Evolutionary conservation across 805 yeast genomes (phyloP), one percentile per base, ranked within the genome.

Genomic region (Debaryomyces prosopidis): DNA sequence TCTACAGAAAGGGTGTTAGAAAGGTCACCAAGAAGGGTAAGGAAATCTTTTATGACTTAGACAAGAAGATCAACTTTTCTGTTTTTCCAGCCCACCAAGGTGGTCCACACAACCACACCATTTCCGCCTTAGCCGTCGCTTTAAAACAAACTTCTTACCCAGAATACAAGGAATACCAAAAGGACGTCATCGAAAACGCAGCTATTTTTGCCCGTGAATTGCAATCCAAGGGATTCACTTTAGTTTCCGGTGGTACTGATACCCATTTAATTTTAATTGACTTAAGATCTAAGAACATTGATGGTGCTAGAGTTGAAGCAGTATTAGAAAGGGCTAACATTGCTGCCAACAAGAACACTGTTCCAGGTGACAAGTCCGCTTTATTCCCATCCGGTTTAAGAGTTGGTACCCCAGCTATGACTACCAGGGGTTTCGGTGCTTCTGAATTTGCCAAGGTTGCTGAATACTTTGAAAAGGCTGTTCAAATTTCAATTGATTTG

Each of bases 1-100:
- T 94, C 80, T 94, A 87, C 84, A 89, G 98, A 80, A 87, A 86
- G 70, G 99, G 99, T 60, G 82, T 91, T 49, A 84, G 96, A 80
- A 83, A 86, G 48, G 82, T 84, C 55, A 87, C 87, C 64, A 90
- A 91, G 78, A 87, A 89, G 60, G 98, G 98, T 62, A 88, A 89
- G 75, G 96, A 90, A 73, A 76, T 89, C 47, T 73, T 77, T 47
- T 94, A 91, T 71, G 97, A 94, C 60, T 82, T 94, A 69, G 98
- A 94, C 73, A 85, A 82, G 71, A 89, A 89, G 68, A 91, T 94
- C 74, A 94, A 94, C 80, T 94, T 94, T 71, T 90, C 97, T 8
- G 99, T 94, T 44, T 94, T 94, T 92, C 99, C 99, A 62, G 99
- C 96, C 57, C 99, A 94, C 74, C 99, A 94, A 79, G 99, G 99